These are phyloP conservation scores for Phytophthora constricta DNA, from an alignment of 352 stramenopile genomes.

Conservation along the genomic window DNA sequence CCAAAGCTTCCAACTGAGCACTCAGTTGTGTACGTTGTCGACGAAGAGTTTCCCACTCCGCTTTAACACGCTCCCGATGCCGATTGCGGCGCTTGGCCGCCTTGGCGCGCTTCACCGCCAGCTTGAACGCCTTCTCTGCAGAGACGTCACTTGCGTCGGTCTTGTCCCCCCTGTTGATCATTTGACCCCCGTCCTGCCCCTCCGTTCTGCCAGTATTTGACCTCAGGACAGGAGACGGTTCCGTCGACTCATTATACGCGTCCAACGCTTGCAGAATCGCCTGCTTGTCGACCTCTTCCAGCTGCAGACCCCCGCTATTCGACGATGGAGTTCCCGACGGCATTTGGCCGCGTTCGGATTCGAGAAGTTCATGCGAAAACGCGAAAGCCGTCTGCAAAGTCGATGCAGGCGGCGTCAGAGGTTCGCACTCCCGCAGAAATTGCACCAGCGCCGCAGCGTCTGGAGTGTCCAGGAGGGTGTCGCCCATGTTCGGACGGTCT, in stretches of 20 bases:
- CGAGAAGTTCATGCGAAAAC: background rate
- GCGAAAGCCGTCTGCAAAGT: background rate
- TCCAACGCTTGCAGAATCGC: conserved; percentile 16
- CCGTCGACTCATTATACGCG: background rate
- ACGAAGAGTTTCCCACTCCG: conserved; percentile 9
- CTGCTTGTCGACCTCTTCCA: conserved; percentile 13
- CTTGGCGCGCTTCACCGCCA: conserved; percentile 7
- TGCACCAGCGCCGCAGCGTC: background rate
- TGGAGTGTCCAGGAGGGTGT: background rate
- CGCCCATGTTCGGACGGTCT: background rate
- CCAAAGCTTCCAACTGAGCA: conserved; percentile 8
- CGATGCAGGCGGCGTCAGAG: background rate
- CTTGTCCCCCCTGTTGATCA: background rate
- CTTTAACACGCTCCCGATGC: conserved; percentile 19
- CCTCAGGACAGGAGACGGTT: background rate
- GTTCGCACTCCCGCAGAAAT: conserved; percentile 8
- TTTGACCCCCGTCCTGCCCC: background rate
- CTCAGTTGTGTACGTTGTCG: conserved; percentile 2
- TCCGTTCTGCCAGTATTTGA: background rate
- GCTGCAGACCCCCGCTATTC: background rate
- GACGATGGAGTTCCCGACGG: background rate
- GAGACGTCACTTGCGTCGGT: background rate
- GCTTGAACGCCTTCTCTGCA: conserved; percentile 4
- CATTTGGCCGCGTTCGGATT: background rate
- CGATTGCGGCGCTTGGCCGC: conserved; percentile 14